Evolutionary conservation across 1,284 basidiomycete species (phyloP).

Genomic region (Coniferiporia sulphurascens): DNA sequence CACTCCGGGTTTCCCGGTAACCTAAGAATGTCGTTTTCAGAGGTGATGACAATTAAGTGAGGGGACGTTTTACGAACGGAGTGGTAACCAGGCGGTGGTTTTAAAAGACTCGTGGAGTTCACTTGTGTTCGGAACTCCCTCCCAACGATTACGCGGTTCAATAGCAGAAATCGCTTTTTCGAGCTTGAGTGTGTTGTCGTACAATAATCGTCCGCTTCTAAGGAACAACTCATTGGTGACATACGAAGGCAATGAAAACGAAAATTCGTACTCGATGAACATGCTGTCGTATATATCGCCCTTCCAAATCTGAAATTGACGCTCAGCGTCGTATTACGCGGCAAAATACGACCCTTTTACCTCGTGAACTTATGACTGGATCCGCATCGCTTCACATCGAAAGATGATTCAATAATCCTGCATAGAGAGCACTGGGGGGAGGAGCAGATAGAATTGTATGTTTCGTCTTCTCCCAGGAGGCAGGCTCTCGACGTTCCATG

Average conservation of each 20-base stretch:
- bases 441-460: constrained; percentile 40
- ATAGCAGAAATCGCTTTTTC: constrained; percentile 41
- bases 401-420: constrained; percentile 48
- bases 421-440: constrained; percentile 48
- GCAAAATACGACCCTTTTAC: constrained; percentile 23
- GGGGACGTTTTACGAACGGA: constrained; percentile 37
- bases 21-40: constrained; percentile 19
- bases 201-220: constrained; percentile 60
- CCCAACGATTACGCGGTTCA: constrained; percentile 58
- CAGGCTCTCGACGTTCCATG: constrained; percentile 57
- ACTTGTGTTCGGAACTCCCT: constrained; percentile 42
- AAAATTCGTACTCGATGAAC: constrained; percentile 49
- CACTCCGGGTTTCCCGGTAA: constrained; percentile 45
- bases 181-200: constrained; percentile 35
- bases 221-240: constrained; percentile 12
- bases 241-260: not conserved
- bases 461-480: constrained; percentile 43
- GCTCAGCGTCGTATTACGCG: not conserved
- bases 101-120: constrained; percentile 41
- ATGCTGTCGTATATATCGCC: constrained; percentile 56
- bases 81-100: constrained; percentile 49
- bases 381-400: constrained; percentile 50
- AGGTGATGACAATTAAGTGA: constrained; percentile 18
- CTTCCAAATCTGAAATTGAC: constrained; percentile 45
- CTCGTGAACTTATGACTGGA: constrained; percentile 50